phyloP scores from a whole-genome alignment of 2,329 filamentous ascomycete genomes.

The Sclerotiophoma versabilis region DNA sequence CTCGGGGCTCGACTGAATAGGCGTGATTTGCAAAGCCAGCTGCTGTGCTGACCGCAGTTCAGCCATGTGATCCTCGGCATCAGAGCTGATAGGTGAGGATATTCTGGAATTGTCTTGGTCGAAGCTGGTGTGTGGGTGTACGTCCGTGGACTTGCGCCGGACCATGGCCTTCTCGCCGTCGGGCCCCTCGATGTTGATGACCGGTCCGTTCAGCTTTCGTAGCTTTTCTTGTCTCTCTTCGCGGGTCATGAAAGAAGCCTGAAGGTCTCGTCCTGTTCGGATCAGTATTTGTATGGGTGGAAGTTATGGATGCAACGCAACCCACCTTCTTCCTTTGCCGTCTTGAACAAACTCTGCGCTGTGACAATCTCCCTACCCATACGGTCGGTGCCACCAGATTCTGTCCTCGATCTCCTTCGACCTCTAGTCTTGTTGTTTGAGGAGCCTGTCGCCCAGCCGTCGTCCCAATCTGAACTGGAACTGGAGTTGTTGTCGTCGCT shows the following conservation, averaged over 20 bases:
- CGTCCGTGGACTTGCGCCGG: conserved; percentile 57
- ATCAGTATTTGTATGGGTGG: conserved; percentile 17
- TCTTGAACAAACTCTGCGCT: conserved; percentile 71
- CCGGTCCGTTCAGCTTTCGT: conserved; percentile 69
- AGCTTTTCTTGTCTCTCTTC: conserved; percentile 15
- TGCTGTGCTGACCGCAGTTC: conserved; percentile 90
- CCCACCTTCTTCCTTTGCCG: conserved; percentile 81
- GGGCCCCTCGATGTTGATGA: conserved; percentile 70
- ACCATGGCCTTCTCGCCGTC: conserved; percentile 62
- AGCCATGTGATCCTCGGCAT: conserved; percentile 82
- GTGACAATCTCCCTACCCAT: conserved; percentile 49
- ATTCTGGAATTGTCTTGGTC: conserved; percentile 69
- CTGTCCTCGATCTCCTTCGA: conserved; percentile 46
- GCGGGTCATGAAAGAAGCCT: conserved; percentile 65
- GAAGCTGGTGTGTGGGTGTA: conserved; percentile 84
- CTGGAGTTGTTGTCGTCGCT: conserved; percentile 69
- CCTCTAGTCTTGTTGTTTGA: conserved; percentile 49
- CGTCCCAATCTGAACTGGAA: conserved; percentile 69
- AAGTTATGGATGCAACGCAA: not conserved
- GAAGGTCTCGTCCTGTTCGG: conserved; percentile 55
- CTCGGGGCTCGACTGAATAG: conserved; percentile 76
- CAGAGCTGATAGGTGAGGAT: conserved; percentile 75
- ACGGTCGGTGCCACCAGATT: conserved; percentile 45
- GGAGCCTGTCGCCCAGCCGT: conserved; percentile 54
- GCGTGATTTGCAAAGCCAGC: conserved; percentile 79